phyloP scores from a whole-genome alignment of 345 rosid genomes.

The Acer yangbiense region DNA sequence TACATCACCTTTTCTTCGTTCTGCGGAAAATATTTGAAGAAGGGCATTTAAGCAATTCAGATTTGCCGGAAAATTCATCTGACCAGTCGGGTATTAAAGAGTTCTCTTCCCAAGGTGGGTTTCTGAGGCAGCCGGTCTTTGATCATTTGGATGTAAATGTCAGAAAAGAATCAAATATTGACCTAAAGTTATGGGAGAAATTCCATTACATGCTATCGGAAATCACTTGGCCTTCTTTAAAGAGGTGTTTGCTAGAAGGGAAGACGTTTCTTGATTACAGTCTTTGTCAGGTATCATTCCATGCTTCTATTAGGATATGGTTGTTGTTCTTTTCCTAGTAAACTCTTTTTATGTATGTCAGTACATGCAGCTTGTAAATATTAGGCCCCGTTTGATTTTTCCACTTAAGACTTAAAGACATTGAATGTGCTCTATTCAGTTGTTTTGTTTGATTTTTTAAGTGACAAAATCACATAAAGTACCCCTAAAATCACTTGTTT shows the following conservation, averaged over 20 bases:
- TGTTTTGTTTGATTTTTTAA: too few species aligned
- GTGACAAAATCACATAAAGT: too few species aligned
- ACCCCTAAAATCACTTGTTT: too few species aligned
- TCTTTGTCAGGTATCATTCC: conserved; percentile 72
- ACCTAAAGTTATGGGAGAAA: conserved; percentile 40
- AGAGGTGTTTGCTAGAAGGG: conserved; percentile 80
- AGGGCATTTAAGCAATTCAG: conserved; percentile 43
- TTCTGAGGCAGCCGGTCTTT: conserved; percentile 66
- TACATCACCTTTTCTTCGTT: conserved; percentile 83
- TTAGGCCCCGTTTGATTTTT: neutral
- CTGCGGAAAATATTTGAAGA: conserved; percentile 74
- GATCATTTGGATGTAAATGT: conserved; percentile 38
- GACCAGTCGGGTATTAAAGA: conserved; percentile 28
- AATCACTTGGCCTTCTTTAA: conserved; percentile 65
- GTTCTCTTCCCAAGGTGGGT: conserved; percentile 80
- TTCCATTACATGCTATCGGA: conserved; percentile 59
- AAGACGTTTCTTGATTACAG: conserved; percentile 69
- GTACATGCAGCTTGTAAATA: neutral
- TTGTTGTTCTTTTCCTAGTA: neutral
- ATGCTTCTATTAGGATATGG: conserved; percentile 9
- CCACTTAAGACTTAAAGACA: too few species aligned
- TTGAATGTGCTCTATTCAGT: too few species aligned
- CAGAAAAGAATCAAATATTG: conserved; percentile 34
- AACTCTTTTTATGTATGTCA: neutral
- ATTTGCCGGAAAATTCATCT: conserved; percentile 36